phyloP scores from a whole-genome alignment of 2,329 filamentous ascomycete species.

The Hymenoscyphus repandus region DNA sequence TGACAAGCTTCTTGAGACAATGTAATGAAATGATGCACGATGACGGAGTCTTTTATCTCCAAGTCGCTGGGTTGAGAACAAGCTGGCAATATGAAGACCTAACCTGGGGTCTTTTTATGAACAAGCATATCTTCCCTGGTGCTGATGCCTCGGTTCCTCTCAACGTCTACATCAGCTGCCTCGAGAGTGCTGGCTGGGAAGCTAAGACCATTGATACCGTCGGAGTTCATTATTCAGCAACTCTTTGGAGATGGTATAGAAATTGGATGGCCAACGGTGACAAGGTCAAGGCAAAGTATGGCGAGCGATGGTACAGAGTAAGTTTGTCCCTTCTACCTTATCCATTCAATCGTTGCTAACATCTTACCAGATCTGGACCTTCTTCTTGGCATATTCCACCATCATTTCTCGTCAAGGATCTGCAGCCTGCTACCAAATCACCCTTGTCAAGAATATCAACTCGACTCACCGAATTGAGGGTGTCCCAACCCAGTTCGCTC shows the following conservation, averaged over 20 bases:
- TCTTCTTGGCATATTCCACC: constrained; percentile 71
- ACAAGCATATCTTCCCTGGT: constrained; percentile 98
- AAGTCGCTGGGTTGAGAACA: constrained; percentile 91
- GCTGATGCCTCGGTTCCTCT: constrained; percentile 93
- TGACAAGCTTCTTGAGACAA: constrained; percentile 75
- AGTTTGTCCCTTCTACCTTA: constrained; percentile 34
- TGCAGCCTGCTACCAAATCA: constrained; percentile 75
- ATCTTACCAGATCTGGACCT: constrained; percentile 66
- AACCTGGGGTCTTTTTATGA: constrained; percentile 98
- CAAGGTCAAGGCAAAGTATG: constrained; percentile 92
- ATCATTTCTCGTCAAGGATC: constrained; percentile 71
- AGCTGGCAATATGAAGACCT: constrained; percentile 97
- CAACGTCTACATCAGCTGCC: constrained; percentile 75
- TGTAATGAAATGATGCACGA: constrained; percentile 95
- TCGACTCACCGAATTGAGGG: constrained; percentile 73
- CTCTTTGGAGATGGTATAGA: constrained; percentile 96
- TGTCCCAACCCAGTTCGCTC: constrained; percentile 58
- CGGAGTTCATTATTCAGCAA: constrained; percentile 94
- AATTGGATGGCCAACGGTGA: constrained; percentile 96
- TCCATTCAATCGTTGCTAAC: constrained; percentile 13
- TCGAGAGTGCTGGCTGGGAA: constrained; percentile 85
- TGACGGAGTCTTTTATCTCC: constrained; percentile 91
- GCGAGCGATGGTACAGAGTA: constrained; percentile 90
- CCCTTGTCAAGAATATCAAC: constrained; percentile 77
- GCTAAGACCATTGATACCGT: constrained; percentile 89